phyloP scores from a whole-genome alignment of 2,329 filamentous ascomycete genomes.

The Metarhizium rileyi region DNA sequence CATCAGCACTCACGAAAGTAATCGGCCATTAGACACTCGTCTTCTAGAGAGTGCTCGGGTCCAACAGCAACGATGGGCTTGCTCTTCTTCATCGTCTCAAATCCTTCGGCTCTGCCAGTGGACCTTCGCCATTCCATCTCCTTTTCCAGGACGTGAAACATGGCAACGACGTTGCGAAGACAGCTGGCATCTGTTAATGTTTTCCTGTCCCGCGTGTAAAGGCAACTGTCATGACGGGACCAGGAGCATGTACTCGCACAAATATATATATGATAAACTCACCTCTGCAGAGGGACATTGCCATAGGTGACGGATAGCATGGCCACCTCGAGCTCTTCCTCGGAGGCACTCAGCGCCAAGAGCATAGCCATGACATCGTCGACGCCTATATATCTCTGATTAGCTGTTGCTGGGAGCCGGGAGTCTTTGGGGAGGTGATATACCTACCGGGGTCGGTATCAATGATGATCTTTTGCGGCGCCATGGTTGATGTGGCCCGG shows the following conservation, averaged over 20 bases:
- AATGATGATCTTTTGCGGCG: constrained; percentile 74
- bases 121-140: constrained; percentile 75
- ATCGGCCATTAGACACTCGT: constrained; percentile 69
- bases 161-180: constrained; percentile 74
- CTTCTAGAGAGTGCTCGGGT: constrained; percentile 74
- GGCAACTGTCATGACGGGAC: too few species aligned
- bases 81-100: constrained; percentile 57
- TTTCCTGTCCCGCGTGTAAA: background rate
- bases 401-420: background rate
- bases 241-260: too few species aligned
- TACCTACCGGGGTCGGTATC: constrained; percentile 78
- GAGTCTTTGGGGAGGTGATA: background rate
- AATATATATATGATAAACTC: constrained; percentile 13
- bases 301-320: constrained; percentile 89
- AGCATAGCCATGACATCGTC: constrained; percentile 88
- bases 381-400: constrained; percentile 43
- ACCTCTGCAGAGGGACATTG: constrained; percentile 83
- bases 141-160: constrained; percentile 87
- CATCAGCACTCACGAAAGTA: constrained; percentile 70
- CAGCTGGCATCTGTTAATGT: constrained; percentile 46
- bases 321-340: constrained; percentile 76
- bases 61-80: constrained; percentile 84
- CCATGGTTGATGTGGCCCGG: constrained; percentile 38
- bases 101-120: constrained; percentile 58
- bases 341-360: constrained; percentile 69